Evolutionary conservation across 176 grass and related monocot species (phyloP).

Genomic region (Ananas comosus): DNA sequence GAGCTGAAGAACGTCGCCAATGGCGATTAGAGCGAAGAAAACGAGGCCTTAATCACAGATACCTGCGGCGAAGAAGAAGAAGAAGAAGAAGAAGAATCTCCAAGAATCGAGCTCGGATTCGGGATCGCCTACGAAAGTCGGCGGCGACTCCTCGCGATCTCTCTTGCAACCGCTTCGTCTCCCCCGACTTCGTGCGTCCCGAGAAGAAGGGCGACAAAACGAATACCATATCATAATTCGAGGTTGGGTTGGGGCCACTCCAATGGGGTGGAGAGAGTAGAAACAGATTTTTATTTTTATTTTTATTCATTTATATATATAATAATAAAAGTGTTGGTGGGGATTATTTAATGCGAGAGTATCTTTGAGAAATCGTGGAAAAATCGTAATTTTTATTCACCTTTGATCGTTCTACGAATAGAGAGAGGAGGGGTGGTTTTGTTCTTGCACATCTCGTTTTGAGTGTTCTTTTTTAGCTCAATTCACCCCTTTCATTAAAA

Average conservation of each 20-base stretch:
- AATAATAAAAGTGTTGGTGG: not conserved
- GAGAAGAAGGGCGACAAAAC: not conserved
- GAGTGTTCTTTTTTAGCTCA: not conserved
- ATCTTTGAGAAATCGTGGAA: slow-evolving; percentile 19
- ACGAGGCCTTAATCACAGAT: not conserved
- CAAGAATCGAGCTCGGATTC: not conserved
- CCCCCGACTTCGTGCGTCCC: not conserved
- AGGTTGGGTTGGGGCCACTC: not conserved
- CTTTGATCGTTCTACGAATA: not conserved
- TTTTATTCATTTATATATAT: not conserved
- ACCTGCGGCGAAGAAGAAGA: too few relatives aligned
- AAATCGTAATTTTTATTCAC: slow-evolving; percentile 13
- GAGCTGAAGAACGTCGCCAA: not conserved
- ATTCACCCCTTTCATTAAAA: not conserved
- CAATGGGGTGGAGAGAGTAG: not conserved
- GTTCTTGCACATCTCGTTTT: slow-evolving; percentile 1
- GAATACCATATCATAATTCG: not conserved
- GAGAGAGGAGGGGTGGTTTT: not conserved
- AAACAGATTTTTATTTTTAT: not conserved
- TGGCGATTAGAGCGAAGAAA: not conserved
- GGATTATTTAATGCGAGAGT: slow-evolving; percentile 15
- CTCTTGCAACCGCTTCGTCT: not conserved
- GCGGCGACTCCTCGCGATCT: not conserved
- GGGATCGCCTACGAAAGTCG: not conserved
- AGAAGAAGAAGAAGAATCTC: not conserved